These are phyloP conservation scores for Colletotrichum sidae DNA, from an alignment of 2,329 filamentous ascomycete genomes.

Conservation along the genomic window DNA sequence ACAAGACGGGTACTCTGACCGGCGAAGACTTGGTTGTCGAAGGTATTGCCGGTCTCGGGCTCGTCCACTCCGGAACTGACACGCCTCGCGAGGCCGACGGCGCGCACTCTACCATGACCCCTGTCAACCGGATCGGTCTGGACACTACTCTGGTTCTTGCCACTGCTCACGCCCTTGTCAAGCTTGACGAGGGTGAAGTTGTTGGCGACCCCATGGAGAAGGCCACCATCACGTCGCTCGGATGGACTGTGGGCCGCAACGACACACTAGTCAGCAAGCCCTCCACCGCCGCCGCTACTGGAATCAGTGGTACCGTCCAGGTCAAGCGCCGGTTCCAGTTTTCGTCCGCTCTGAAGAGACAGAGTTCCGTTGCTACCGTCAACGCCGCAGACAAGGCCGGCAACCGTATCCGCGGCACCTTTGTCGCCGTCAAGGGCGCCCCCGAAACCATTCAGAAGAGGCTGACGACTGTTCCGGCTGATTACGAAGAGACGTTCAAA, in stretches of 20 bases:
- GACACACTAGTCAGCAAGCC: constrained; percentile 82
- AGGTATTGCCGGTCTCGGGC: constrained; percentile 88
- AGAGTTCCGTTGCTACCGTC: constrained; percentile 92
- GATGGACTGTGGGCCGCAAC: constrained; percentile 92
- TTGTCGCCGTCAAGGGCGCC: constrained; percentile 95
- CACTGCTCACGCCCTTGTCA: constrained; percentile 94
- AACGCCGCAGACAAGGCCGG: constrained; percentile 79
- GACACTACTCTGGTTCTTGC: constrained; percentile 94
- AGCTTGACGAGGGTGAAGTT: constrained; percentile 95
- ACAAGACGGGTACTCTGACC: constrained; percentile 97
- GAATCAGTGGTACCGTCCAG: constrained; percentile 81
- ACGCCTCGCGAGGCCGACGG: constrained; percentile 79
- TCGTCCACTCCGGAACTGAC: constrained; percentile 75
- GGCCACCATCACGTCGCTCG: constrained; percentile 87
- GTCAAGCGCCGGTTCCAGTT: constrained; percentile 98
- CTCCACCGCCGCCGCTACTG: constrained; percentile 55
- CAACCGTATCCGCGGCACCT: constrained; percentile 84
- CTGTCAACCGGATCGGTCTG: constrained; percentile 76
- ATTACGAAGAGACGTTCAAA: constrained; percentile 99
- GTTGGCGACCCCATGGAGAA: constrained; percentile 99
- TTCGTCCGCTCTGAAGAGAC: constrained; percentile 94
- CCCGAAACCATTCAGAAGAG: constrained; percentile 97
- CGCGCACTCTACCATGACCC: constrained; percentile 82
- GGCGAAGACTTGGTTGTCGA: constrained; percentile 97
- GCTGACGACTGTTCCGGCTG: constrained; percentile 81